Conservation (phyloP, 257 asterid species). For the Ocimum tenuiflorum region DNA sequence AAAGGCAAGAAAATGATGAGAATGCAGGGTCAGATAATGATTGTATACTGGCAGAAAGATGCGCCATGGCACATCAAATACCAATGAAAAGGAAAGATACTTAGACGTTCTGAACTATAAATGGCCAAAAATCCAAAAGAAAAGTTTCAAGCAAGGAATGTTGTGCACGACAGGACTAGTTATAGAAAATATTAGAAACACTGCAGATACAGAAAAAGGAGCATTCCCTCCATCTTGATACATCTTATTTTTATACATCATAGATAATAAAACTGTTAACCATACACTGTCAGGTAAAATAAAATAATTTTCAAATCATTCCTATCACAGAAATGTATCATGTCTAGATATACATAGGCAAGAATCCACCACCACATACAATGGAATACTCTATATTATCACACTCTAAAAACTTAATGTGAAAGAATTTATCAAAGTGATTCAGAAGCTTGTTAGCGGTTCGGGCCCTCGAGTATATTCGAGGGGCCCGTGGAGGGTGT, state of each 20-base stretch:
- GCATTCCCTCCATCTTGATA: too few species aligned
- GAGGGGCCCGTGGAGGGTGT: too few species aligned
- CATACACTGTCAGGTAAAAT: too few species aligned
- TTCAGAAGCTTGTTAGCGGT: slow-evolving; percentile 6
- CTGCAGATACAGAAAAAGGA: not conserved
- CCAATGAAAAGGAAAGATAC: not conserved
- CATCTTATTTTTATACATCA: too few species aligned
- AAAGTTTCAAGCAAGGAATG: not conserved
- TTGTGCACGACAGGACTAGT: not conserved
- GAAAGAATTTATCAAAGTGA: not conserved
- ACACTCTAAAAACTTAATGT: not conserved
- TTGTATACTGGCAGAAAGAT: not conserved
- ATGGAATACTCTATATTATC: not conserved
- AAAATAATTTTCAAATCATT: too few species aligned
- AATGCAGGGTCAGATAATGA: not conserved
- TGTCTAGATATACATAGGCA: not conserved
- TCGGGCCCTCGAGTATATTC: too few species aligned
- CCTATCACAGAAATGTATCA: not conserved
- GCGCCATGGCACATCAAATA: not conserved
- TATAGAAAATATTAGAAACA: not conserved
- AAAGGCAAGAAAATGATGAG: not conserved
- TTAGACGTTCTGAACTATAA: not conserved
- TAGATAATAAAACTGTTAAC: too few species aligned
- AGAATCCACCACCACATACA: not conserved
- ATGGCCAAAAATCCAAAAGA: not conserved